Percentiles rank a stretch among this genome's conserved stretches.
phyloP scores from a whole-genome alignment of 352 stramenopile species.

The Globisporangium echinulatum region DNA sequence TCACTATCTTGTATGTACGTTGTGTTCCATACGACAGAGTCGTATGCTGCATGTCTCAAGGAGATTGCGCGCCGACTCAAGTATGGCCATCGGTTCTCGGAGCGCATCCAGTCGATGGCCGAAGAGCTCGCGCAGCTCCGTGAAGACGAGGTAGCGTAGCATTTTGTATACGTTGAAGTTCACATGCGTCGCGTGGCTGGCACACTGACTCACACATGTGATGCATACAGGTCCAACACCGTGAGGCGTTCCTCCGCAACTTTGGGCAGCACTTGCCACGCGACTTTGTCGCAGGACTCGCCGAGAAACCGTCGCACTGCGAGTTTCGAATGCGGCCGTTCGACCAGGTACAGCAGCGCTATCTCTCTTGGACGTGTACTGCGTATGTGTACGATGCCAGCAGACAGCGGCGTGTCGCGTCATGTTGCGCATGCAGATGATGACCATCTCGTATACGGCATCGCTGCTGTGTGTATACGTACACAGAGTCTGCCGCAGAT shows the following conservation, averaged over 20 bases:
- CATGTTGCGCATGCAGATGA: too few relatives aligned
- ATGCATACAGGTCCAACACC: conserved; percentile 42
- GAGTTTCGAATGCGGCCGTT: conserved; percentile 85
- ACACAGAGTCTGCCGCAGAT: background rate
- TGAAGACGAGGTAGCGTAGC: conserved; percentile 54
- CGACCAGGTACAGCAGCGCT: conserved; percentile 33
- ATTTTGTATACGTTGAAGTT: background rate
- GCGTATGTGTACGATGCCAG: too few relatives aligned
- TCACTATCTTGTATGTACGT: background rate
- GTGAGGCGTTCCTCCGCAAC: conserved; percentile 66
- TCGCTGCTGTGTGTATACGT: too few relatives aligned
- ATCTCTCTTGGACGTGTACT: too few relatives aligned
- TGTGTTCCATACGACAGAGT: conserved; percentile 25
- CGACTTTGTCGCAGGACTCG: conserved; percentile 74
- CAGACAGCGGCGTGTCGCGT: too few relatives aligned
- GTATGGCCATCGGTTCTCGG: conserved; percentile 71
- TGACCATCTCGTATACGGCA: too few relatives aligned
- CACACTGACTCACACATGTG: background rate
- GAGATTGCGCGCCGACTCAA: conserved; percentile 68
- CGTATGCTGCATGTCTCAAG: conserved; percentile 70
- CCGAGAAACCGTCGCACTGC: conserved; percentile 85
- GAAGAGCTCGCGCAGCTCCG: conserved; percentile 78
- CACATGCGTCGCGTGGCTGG: background rate
- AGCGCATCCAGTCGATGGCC: conserved; percentile 81
- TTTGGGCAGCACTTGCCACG: conserved; percentile 79